A percentile compares a stretch with the other conserved stretches of the same genome.
phyloP scores from a whole-genome alignment of 495 filamentous ascomycete genomes.

The Penicillium lividum region DNA sequence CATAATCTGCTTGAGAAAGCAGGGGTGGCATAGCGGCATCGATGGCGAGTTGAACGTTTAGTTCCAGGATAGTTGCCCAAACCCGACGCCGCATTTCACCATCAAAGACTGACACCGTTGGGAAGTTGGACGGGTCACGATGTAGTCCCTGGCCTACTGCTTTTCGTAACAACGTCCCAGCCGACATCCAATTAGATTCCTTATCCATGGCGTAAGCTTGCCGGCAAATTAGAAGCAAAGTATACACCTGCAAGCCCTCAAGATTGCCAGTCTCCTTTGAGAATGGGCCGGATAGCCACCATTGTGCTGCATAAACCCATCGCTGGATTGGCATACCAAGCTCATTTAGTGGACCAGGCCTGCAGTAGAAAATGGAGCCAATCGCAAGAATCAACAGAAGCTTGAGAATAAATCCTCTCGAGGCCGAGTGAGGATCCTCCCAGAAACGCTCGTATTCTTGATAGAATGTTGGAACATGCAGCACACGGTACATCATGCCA shows the following conservation, averaged over 20 bases:
- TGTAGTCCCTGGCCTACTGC: slow-evolving; percentile 57
- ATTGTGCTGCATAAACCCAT: slow-evolving; percentile 56
- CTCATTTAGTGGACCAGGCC: slow-evolving; percentile 23
- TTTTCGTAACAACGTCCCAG: slow-evolving; percentile 47
- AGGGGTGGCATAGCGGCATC: slow-evolving; percentile 51
- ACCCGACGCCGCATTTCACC: slow-evolving; percentile 55
- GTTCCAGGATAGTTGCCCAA: slow-evolving; percentile 60
- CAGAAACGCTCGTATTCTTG: slow-evolving; percentile 48
- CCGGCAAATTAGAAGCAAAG: slow-evolving; percentile 50
- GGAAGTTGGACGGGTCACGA: slow-evolving; percentile 52
- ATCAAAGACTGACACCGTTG: slow-evolving; percentile 43
- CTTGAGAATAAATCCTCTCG: slow-evolving; percentile 24
- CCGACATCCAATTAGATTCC: slow-evolving; percentile 50
- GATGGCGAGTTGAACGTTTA: slow-evolving; percentile 50
- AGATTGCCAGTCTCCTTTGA: slow-evolving; percentile 46
- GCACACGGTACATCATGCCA: slow-evolving; percentile 51
- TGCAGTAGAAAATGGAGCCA: slow-evolving; percentile 40
- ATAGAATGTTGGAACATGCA: slow-evolving; percentile 58
- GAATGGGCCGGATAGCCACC: slow-evolving; percentile 53
- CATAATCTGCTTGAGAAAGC: slow-evolving; percentile 52
- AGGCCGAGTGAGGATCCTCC: slow-evolving; percentile 36
- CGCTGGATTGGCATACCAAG: slow-evolving; percentile 34
- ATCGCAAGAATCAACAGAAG: slow-evolving; percentile 49
- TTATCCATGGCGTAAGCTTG: slow-evolving; percentile 45
- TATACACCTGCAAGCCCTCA: slow-evolving; percentile 50